Evolutionary conservation across 73 alveolate species (phyloP).

Genomic region (Urostyla sp.): DNA sequence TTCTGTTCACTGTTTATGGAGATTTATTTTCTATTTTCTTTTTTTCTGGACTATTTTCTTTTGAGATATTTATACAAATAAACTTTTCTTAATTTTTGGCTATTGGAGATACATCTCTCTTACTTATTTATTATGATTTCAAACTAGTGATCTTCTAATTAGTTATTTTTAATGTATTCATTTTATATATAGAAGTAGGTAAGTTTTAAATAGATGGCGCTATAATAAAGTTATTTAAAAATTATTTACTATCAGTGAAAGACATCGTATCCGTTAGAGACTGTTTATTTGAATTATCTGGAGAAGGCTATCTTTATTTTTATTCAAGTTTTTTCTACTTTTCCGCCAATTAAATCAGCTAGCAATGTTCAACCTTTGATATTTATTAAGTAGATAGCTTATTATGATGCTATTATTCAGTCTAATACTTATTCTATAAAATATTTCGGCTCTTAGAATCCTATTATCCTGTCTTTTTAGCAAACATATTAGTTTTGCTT

Average conservation of each 20-base stretch:
- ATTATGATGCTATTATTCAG: no score
- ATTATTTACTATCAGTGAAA: constrained; percentile 38
- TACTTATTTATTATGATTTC: neutral
- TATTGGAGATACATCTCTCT: neutral
- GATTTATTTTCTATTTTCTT: neutral
- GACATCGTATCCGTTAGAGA: constrained; percentile 47
- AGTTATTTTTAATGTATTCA: constrained; percentile 31
- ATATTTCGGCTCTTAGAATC: neutral
- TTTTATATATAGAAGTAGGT: constrained; percentile 34
- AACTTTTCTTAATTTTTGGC: neutral
- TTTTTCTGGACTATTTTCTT: neutral
- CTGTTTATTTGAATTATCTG: constrained; percentile 35
- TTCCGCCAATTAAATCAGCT: neutral
- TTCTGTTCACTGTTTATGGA: neutral
- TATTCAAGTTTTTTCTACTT: neutral
- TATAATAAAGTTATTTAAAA: neutral
- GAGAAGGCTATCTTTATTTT: constrained; percentile 12
- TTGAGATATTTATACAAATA: neutral
- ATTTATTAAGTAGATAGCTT: no score
- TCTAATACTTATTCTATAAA: no score
- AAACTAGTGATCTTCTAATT: neutral
- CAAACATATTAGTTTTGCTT: no score
- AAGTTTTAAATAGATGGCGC: constrained; percentile 41
- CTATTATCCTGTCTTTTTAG: no score
- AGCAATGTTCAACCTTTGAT: neutral